phyloP scores from a whole-genome alignment of 106 monocot genomes.

The Dioscorea dumetorum region DNA sequence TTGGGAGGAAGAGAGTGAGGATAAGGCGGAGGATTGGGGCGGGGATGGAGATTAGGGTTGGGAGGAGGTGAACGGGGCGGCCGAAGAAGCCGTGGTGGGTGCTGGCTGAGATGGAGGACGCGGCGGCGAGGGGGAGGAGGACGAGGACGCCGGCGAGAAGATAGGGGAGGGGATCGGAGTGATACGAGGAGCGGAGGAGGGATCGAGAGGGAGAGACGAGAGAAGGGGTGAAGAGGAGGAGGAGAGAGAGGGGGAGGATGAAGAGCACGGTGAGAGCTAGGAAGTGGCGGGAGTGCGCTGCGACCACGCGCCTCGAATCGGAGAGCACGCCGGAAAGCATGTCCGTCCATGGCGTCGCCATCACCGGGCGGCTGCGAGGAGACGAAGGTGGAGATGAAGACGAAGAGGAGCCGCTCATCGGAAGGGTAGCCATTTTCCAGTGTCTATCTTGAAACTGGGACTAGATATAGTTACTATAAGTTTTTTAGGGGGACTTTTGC shows the following conservation, averaged over 20 bases:
- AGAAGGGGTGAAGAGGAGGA: neutral
- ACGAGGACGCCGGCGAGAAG: constrained; percentile 1
- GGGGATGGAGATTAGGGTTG: constrained; percentile 18
- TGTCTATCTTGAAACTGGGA: too few species aligned
- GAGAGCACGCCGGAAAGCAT: constrained; percentile 20
- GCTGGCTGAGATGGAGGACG: constrained; percentile 23
- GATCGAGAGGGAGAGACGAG: neutral
- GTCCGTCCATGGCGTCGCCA: constrained; percentile 15
- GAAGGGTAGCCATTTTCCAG: too few species aligned
- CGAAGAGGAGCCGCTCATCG: too few species aligned
- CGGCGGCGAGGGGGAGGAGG: constrained; percentile 14
- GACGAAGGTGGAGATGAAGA: too few species aligned
- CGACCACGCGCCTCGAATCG: constrained; percentile 24
- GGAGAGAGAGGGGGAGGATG: neutral
- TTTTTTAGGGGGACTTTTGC: too few species aligned
- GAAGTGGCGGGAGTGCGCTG: constrained; percentile 47
- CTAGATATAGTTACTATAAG: too few species aligned
- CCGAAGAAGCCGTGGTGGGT: constrained; percentile 28
- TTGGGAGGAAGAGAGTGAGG: constrained; percentile 8
- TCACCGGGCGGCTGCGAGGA: neutral
- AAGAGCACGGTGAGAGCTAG: constrained; percentile 37
- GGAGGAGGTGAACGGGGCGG: constrained; percentile 16
- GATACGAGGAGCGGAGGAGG: neutral
- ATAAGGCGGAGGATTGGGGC: constrained; percentile 21
- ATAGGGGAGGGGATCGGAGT: neutral